Evolutionary conservation across 495 filamentous ascomycete genomes (phyloP).

Genomic region (Recurvomyces mirabilis): DNA sequence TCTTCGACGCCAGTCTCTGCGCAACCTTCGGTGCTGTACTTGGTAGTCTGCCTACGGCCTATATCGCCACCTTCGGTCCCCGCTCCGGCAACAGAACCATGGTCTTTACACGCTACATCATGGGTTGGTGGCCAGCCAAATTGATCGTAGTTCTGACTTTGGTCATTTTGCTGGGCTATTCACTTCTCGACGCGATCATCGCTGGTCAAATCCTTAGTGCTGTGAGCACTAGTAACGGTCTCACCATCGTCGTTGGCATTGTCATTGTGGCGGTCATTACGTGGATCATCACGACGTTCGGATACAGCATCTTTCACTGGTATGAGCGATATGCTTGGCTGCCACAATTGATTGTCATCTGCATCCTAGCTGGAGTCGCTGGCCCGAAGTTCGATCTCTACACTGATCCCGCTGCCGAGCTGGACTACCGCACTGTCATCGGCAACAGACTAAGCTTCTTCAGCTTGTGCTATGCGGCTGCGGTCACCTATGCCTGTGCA

Average conservation of each 20-base stretch:
- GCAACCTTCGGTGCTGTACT: slow-evolving; percentile 49
- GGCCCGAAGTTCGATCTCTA: slow-evolving; percentile 50
- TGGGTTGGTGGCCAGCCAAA: slow-evolving; percentile 75
- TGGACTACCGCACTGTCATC: slow-evolving; percentile 39
- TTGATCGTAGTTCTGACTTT: slow-evolving; percentile 61
- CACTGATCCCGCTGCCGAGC: slow-evolving; percentile 37
- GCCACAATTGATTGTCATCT: slow-evolving; percentile 53
- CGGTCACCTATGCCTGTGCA: slow-evolving; percentile 51
- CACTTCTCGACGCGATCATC: slow-evolving; percentile 58
- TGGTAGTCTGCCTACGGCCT: slow-evolving; percentile 49
- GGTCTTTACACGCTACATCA: slow-evolving; percentile 60
- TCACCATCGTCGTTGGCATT: slow-evolving; percentile 59
- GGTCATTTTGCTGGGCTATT: slow-evolving; percentile 60
- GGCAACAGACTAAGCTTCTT: slow-evolving; percentile 59
- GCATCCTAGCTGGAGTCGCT: slow-evolving; percentile 57
- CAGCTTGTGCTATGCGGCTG: slow-evolving; percentile 51
- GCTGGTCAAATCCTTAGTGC: slow-evolving; percentile 66
- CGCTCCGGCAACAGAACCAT: slow-evolving; percentile 59
- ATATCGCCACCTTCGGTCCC: slow-evolving; percentile 65
- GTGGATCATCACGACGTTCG: slow-evolving; percentile 60
- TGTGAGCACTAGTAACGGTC: slow-evolving; percentile 46
- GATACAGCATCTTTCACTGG: slow-evolving; percentile 57
- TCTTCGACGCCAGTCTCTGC: slow-evolving; percentile 53
- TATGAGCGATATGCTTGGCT: slow-evolving; percentile 66
- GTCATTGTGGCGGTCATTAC: slow-evolving; percentile 55